phyloP scores from a whole-genome alignment of 108 stramenopile species.

The Seminavis robusta region DNA sequence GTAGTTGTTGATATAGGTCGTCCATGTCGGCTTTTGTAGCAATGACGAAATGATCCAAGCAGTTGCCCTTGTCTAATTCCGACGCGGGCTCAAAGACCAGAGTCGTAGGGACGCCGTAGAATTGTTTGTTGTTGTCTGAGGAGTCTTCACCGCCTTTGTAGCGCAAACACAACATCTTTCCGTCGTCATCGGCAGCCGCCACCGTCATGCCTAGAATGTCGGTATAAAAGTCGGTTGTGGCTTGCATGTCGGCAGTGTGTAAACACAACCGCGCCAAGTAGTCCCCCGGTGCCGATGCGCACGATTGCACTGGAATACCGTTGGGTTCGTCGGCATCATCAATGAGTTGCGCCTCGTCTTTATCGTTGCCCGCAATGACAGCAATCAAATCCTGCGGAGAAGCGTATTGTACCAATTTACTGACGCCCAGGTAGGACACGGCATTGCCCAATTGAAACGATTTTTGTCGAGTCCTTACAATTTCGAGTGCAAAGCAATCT shows the following conservation, averaged over 20 bases:
- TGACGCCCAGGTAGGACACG: slow-evolving; percentile 22
- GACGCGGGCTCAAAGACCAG: slow-evolving; percentile 19
- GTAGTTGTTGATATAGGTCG: not conserved
- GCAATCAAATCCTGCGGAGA: slow-evolving; percentile 22
- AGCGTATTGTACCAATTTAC: slow-evolving; percentile 31
- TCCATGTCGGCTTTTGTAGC: slow-evolving; percentile 12
- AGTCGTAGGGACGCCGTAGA: slow-evolving; percentile 43
- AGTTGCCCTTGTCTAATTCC: slow-evolving; percentile 20
- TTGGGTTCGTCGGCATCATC: slow-evolving; percentile 22
- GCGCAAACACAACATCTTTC: slow-evolving; percentile 28
- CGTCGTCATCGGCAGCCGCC: slow-evolving; percentile 23
- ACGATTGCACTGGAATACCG: slow-evolving; percentile 21
- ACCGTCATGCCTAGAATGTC: slow-evolving; percentile 26
- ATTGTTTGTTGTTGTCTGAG: not conserved
- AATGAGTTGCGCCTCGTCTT: not conserved
- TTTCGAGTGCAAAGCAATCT: slow-evolving; percentile 23
- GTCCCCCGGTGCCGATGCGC: slow-evolving; percentile 37
- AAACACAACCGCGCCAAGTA: slow-evolving; percentile 24
- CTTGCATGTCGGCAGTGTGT: slow-evolving; percentile 13
- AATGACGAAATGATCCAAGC: slow-evolving; percentile 36
- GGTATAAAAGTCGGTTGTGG: slow-evolving; percentile 22
- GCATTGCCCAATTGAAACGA: slow-evolving; percentile 16
- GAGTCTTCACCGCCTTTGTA: slow-evolving; percentile 8
- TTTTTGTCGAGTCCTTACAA: slow-evolving; percentile 1
- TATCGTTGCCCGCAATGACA: slow-evolving; percentile 5